Evolutionary conservation across 2,329 filamentous ascomycete species (phyloP).

Genomic region (Clarireedia homoeocarpa): DNA sequence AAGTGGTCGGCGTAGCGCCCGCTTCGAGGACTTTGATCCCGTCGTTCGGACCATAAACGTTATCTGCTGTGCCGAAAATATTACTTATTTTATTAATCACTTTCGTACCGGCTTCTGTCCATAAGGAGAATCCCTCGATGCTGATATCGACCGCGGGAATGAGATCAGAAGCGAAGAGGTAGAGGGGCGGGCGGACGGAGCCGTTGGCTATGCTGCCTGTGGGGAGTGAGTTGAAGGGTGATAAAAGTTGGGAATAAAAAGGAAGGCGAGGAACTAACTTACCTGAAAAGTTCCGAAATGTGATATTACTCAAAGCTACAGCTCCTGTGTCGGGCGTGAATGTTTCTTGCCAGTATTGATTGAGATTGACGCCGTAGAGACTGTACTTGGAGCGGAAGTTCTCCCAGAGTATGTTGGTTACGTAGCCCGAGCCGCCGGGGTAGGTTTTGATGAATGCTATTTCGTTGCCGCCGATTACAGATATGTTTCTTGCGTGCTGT

Average conservation of each 20-base stretch:
- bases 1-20: conserved; percentile 17
- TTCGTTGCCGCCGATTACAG: conserved; percentile 30
- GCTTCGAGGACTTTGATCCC: conserved; percentile 9
- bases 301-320: conserved; percentile 19
- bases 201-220: conserved; percentile 20
- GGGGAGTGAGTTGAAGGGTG: background rate
- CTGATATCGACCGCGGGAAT: conserved; percentile 29
- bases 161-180: conserved; percentile 29
- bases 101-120: conserved; percentile 25
- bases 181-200: conserved; percentile 24
- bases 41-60: conserved; percentile 21
- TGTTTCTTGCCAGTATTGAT: conserved; percentile 24
- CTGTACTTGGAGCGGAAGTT: conserved; percentile 24
- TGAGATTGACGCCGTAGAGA: conserved; percentile 21
- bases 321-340: conserved; percentile 23
- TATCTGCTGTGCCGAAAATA: conserved; percentile 29
- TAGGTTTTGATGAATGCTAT: conserved; percentile 35
- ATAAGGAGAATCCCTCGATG: conserved; percentile 30
- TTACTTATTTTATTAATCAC: conserved; percentile 31
- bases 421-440: conserved; percentile 31
- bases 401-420: conserved; percentile 30
- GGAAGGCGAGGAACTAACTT: conserved; percentile 15
- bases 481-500: conserved; percentile 27
- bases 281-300: conserved; percentile 28
- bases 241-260: background rate